Evolutionary conservation across 164 flowering plant genomes (phyloP), one percentile per base, ranked within the genome.

Genomic region (Dillenia suffruticosa): DNA sequence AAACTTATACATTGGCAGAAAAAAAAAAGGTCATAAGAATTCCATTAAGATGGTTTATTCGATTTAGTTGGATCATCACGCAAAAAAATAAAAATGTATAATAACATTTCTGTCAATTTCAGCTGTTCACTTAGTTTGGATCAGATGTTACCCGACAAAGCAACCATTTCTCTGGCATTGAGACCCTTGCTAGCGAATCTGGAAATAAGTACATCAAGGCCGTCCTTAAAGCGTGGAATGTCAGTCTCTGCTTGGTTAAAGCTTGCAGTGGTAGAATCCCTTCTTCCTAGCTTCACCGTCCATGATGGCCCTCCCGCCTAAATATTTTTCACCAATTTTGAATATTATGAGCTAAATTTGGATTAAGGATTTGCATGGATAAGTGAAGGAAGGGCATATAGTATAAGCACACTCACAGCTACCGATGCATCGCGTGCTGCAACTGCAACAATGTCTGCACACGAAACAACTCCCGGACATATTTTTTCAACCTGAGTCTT

Each of bases 301-400:
- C 88, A 83, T 16, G 75, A 57, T 12, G 85, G 82, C 9, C 86
- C 84, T 12, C 80, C 80, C 49, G 71, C 63, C 77, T 74, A 62
- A 17, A 7, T 62, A 19, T 32, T 32, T 32, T 32, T 32, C 40
- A 32, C 40, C 40, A 32, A 6, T 32, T 32, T 32, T 32, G 40
- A 32, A 32, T 4, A 32, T 32, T 32, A 32, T 32, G 40, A 32
- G 40, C 40, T 32, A 5, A 32, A 5, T 32, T 32, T 32, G 40
- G 40, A 32, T 32, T 32, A 32, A 32, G 6, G 40, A 6, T 6
- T 32, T 32, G 5, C 40, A 5, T 32, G 6, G 7, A 32, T 32
- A 32, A 32, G 40, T 32, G 7, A 4, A 32, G 5, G 40, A 4
- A 32, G 40, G 40, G 40, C 40, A 32, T 32, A 32, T 32, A 4